Conservation (phyloP, 805 yeast genomes). For the Yamadazyma akitaensis region DNA sequence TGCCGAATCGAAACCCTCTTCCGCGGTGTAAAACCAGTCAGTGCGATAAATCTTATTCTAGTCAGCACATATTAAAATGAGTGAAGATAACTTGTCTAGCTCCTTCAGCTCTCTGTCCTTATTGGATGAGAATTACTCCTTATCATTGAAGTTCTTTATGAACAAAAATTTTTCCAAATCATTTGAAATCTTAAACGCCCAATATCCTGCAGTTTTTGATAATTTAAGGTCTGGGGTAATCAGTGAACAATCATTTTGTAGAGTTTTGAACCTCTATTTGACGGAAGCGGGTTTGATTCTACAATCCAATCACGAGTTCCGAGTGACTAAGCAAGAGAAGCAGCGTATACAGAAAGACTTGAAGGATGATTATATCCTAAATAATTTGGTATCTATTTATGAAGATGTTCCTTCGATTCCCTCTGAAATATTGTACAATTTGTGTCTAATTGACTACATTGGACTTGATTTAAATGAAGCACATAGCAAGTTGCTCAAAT, state of each 20-base stretch:
- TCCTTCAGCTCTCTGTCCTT: conserved; percentile 10
- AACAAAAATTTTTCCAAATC: conserved; percentile 36
- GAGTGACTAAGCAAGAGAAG: conserved; percentile 9
- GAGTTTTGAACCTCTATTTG: conserved; percentile 33
- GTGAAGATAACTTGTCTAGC: conserved; percentile 3
- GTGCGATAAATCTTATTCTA: neutral
- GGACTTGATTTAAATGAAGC: conserved; percentile 19
- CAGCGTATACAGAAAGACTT: conserved; percentile 15
- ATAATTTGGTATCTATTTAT: conserved; percentile 18
- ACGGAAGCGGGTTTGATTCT: conserved; percentile 28
- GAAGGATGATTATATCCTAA: conserved; percentile 17
- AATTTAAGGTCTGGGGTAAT: conserved; percentile 23
- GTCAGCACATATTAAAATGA: neutral
- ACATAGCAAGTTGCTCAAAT: conserved; percentile 7
- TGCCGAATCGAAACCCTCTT: neutral
- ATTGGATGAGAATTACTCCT: conserved; percentile 21
- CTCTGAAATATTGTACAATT: conserved; percentile 30
- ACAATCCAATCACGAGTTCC: conserved; percentile 11
- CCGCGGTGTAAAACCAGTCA: neutral
- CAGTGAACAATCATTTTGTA: conserved; percentile 27
- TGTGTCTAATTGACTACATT: conserved; percentile 26
- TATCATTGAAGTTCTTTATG: conserved; percentile 38
- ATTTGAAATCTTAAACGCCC: conserved; percentile 21
- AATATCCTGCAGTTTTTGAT: conserved; percentile 20
- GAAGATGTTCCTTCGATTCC: conserved; percentile 24